Base-by-base conservation (phyloP, 345 rosid species). In the Aethionema arabicum region DNA sequence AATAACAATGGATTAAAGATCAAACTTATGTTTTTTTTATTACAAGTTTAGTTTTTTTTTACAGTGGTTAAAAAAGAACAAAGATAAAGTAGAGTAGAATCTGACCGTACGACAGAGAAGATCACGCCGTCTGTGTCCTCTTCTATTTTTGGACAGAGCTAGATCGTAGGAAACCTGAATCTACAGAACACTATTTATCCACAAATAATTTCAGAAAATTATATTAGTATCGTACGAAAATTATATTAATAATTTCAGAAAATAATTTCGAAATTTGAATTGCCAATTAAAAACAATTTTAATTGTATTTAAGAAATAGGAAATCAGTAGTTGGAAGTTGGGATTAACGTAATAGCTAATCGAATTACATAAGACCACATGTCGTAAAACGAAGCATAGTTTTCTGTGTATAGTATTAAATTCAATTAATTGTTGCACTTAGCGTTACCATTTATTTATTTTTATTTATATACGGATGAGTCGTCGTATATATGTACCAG, bases 101-200 rank as follows among this genome's bases (percentile, higher is more conserved):
- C 6, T 6, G 10, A 21, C 42, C 31, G 31, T 65, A 45, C 39
- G 10, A 30, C n/a, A 55, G 62, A 54, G 39, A 38, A 14, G 40
- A 56, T 67, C 65, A 67, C 39, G 52, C 38, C 11, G 8, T 27
- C 27, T 27, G 41, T 40, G 36, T 52, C 43, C 11, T 16, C 43
- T 63, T 58, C 72, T 35, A 9, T 14, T 27, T 29, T 59, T 43
- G 21, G 59, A 50, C 39, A 51, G 13, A 66, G 30, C 65, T 67
- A 58, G 8, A 58, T 49, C 6, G 11, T 58, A 58, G 65, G 36
- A 21, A 67, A 32, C 53, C 59, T 59, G 45, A 33, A 67, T 57
- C 64, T 57, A 66, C 51, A 32, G 47, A 53, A 43, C 53, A 52
- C 42, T 44, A 53, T 33, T 64, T 55, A 56, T 51, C 63, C 15